Percentiles rank a stretch among this genome's conserved stretches.
Evolutionary conservation across 441 rosid species (phyloP).

Genomic region (Pelargonium australe): DNA sequence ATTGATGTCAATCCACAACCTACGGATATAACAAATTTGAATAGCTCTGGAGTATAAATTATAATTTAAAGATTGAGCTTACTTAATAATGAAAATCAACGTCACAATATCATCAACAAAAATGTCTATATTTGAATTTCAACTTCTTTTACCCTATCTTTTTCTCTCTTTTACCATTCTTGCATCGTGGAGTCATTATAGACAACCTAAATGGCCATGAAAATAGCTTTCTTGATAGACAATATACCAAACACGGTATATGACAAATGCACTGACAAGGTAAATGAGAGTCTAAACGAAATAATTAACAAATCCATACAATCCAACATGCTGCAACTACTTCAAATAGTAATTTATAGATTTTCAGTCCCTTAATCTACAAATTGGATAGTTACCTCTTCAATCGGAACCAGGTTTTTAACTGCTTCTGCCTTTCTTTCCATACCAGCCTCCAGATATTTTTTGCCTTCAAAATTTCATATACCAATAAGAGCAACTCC

Average conservation of each 20-base stretch:
- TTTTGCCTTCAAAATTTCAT: conserved; percentile 24
- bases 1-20: background rate
- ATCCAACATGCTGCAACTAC: background rate
- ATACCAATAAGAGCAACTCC: background rate
- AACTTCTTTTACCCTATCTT: background rate
- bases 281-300: background rate
- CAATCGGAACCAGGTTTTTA: conserved; percentile 12
- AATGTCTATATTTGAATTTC: background rate
- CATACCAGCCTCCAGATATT: conserved; percentile 13
- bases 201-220: background rate
- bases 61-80: background rate
- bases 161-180: background rate
- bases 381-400: conserved; percentile 1
- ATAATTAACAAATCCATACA: background rate
- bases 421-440: conserved; percentile 18
- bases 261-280: background rate
- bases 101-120: background rate
- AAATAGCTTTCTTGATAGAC: background rate
- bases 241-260: background rate
- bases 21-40: background rate
- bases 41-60: background rate
- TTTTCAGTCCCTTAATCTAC: background rate
- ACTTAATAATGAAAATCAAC: background rate
- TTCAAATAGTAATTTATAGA: background rate
- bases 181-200: background rate